Percentiles rank a stretch among this genome's conserved stretches.
Conservation (phyloP, 805 yeast species). For the Yarrowia sp. region DNA sequence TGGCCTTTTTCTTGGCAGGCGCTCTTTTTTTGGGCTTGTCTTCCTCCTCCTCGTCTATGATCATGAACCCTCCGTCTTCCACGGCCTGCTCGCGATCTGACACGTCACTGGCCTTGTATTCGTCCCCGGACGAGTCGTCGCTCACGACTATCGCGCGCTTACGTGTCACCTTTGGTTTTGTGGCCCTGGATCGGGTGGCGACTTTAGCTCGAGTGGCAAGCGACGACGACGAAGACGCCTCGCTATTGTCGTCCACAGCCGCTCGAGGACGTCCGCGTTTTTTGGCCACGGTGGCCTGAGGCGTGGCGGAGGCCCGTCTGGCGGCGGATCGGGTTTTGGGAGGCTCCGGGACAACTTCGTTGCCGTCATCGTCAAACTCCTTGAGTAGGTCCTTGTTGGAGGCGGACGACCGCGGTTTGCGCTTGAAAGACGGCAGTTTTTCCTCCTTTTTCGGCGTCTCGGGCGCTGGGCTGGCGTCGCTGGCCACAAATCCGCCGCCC, state of each 20-base stretch:
- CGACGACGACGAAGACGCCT: slow-evolving; percentile 18
- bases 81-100: slow-evolving; percentile 15
- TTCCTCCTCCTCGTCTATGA: not conserved
- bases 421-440: slow-evolving; percentile 19
- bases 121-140: slow-evolving; percentile 27
- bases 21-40: slow-evolving; percentile 14
- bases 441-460: not conserved
- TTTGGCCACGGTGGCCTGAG: not conserved
- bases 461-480: not conserved
- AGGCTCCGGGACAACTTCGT: slow-evolving; percentile 1
- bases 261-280: slow-evolving; percentile 14
- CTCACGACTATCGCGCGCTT: slow-evolving; percentile 25
- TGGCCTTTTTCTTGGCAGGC: slow-evolving; percentile 20
- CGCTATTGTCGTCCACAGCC: slow-evolving; percentile 4
- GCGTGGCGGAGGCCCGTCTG: not conserved
- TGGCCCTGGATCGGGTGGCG: slow-evolving; percentile 15
- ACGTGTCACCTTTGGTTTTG: not conserved
- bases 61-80: slow-evolving; percentile 27
- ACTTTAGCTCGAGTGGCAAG: slow-evolving; percentile 1
- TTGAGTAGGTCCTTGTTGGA: not conserved
- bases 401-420: not conserved
- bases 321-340: slow-evolving; percentile 9
- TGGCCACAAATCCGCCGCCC: slow-evolving; percentile 24
- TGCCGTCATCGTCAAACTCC: slow-evolving; percentile 35
- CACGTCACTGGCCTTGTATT: not conserved